These are phyloP conservation scores for Articulospora tetracladia DNA, from an alignment of 495 filamentous ascomycete genomes.

Conservation along the genomic window DNA sequence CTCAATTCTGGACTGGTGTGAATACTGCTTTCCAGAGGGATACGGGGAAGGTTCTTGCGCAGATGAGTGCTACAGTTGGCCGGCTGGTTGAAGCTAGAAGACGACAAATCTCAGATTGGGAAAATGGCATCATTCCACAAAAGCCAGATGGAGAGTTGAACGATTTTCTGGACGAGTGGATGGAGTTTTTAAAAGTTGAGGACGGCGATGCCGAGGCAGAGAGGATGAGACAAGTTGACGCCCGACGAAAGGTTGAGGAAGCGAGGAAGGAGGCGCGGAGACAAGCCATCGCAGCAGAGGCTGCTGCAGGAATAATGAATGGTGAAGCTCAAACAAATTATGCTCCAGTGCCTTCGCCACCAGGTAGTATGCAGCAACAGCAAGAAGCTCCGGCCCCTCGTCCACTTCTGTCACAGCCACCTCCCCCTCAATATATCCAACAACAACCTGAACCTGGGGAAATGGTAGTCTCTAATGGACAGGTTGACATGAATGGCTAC, in stretches of 20 bases:
- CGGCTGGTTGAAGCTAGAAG: conserved; percentile 24
- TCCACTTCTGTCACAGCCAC: neutral
- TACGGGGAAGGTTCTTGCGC: conserved; percentile 24
- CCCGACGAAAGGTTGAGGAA: conserved; percentile 21
- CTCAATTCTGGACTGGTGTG: conserved; percentile 25
- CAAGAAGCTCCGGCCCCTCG: neutral
- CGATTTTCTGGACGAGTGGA: conserved; percentile 23
- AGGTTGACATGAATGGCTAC: conserved; percentile 23
- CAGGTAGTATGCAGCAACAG: neutral
- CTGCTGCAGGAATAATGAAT: conserved; percentile 2
- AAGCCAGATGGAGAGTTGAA: conserved; percentile 25
- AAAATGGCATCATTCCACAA: conserved; percentile 24
- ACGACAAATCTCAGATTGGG: conserved; percentile 27
- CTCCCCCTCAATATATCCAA: conserved; percentile 3
- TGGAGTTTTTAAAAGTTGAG: conserved; percentile 24
- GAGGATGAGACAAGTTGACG: conserved; percentile 26
- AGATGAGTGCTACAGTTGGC: conserved; percentile 28
- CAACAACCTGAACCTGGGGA: conserved; percentile 9
- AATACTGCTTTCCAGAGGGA: conserved; percentile 24
- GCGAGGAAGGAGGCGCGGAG: conserved; percentile 24
- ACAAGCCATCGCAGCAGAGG: conserved; percentile 24
- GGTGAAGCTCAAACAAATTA: neutral
- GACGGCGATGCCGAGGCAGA: conserved; percentile 26
- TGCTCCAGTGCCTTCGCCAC: conserved; percentile 4
- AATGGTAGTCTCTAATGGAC: conserved; percentile 16